Evolutionary conservation across 2,329 filamentous ascomycete genomes (phyloP), one percentile per base, ranked within the genome.

Genomic region (Niveomyces coronatus): DNA sequence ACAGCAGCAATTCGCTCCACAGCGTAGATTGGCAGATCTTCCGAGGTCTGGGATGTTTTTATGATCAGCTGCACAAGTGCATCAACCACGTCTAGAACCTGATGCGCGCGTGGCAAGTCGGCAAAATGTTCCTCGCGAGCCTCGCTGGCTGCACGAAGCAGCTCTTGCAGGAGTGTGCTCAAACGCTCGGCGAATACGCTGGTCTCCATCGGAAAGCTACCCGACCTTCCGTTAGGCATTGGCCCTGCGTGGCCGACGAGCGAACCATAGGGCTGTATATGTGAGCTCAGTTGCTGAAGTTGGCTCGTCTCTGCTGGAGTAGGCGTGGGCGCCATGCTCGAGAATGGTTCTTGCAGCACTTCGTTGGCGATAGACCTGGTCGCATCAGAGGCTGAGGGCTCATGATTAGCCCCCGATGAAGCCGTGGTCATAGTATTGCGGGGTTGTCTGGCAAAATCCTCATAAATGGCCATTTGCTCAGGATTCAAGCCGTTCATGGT

Each of bases 391-490:
- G 69, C 58, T 2, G 76, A 74, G 9, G 74, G 62, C 13, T 65
- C 65, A 47, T 80, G 76, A 13, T 35, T 40, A 15, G 31, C 31
- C 18, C 37, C 37, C 4, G 67, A 64, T 2, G 69, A 57, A 55
- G 77, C 56, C 58, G 76, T 53, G 53, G 68, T 54, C 63, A 70
- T 48, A 53, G 68, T 56, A 53, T 71, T 74, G 40, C 86, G 81
- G 19, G 85, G 81, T 55, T 94, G 86, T 40, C 87, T 74, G 9
- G 85, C 86, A 58, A 98, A 98, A 45, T 96, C 88, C 53, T 96
- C 88, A 53, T 98, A 98, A 18, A 98, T 93, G 9, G 85, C 85
- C 66, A 96, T 76, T 53, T 98, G 91, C 51, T 95, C 86, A 17
- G 82, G 72, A 53, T 94, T 96, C 36, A 98, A 65, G 4, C 89